These are phyloP conservation scores for Carex myosuroides DNA, from an alignment of 176 grass and related monocot species.

Conservation along the genomic window DNA sequence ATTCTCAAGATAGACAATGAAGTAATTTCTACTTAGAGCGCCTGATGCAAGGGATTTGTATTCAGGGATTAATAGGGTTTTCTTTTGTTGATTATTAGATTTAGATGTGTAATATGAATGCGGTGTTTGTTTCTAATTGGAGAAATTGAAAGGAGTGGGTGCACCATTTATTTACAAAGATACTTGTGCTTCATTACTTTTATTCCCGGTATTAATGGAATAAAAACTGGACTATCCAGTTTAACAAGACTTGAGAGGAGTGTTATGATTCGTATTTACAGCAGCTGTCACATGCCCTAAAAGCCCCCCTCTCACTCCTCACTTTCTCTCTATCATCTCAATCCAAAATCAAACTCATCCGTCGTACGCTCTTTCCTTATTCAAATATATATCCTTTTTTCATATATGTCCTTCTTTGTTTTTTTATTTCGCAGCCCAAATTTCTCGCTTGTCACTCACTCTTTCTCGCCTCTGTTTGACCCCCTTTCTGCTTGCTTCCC, in stretches of 20 bases:
- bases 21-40: not conserved
- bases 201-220: not conserved
- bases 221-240: not conserved
- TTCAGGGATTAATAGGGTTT: not conserved
- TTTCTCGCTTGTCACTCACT: constrained; percentile 23
- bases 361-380: not conserved
- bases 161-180: not conserved
- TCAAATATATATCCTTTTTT: constrained; percentile 13
- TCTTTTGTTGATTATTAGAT: not conserved
- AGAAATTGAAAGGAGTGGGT: not conserved
- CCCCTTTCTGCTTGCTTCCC: constrained; percentile 18
- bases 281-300: constrained; percentile 8
- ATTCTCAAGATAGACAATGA: not conserved
- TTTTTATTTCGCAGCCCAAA: not conserved
- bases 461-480: not conserved
- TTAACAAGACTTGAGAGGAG: not conserved
- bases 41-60: not conserved
- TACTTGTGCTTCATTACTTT: not conserved
- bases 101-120: not conserved
- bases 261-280: not conserved
- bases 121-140: not conserved
- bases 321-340: not conserved
- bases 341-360: not conserved
- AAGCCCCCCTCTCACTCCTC: not conserved
- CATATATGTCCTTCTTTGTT: not conserved